Evolutionary conservation across 192 early-diverging fungal genomes (phyloP).

Genomic region (Rhizoclosmatium globosum): DNA sequence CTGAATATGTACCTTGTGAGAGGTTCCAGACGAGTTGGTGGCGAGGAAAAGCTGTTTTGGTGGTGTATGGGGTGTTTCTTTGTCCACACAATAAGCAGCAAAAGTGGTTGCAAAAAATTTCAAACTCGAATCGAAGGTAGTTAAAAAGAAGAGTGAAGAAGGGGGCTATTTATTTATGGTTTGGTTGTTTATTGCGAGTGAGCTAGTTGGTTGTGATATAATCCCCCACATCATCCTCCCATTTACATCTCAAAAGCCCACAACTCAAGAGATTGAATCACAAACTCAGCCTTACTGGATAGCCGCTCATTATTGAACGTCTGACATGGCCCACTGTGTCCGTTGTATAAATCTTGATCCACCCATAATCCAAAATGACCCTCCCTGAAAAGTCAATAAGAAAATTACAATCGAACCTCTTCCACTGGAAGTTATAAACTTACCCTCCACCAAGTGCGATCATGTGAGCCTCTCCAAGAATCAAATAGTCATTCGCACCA

Average conservation of each 20-base stretch:
- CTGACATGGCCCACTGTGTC: conserved; percentile 55
- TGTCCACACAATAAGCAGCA: no score
- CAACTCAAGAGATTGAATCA: conserved; percentile 48
- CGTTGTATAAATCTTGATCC: conserved; percentile 56
- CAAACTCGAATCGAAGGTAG: no score
- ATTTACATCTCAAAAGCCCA: conserved; percentile 57
- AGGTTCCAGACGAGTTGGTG: no score
- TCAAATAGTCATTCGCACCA: conserved; percentile 52
- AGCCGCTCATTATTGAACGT: conserved; percentile 59
- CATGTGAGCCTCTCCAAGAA: conserved; percentile 46
- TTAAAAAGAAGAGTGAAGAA: background rate
- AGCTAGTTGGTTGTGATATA: no score
- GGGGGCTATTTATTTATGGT: background rate
- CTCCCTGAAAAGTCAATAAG: conserved; percentile 35
- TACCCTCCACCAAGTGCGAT: conserved; percentile 58
- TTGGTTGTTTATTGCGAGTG: background rate
- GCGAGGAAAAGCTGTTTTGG: no score
- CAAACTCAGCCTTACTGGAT: conserved; percentile 46
- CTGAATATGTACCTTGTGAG: no score
- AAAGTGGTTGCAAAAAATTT: no score
- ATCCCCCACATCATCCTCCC: no score
- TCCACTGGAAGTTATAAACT: background rate
- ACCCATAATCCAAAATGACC: conserved; percentile 65
- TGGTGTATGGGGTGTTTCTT: no score
- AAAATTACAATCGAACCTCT: background rate